These are phyloP conservation scores for Apiospora marii DNA, from an alignment of 2,329 filamentous ascomycete genomes.

Conservation along the genomic window DNA sequence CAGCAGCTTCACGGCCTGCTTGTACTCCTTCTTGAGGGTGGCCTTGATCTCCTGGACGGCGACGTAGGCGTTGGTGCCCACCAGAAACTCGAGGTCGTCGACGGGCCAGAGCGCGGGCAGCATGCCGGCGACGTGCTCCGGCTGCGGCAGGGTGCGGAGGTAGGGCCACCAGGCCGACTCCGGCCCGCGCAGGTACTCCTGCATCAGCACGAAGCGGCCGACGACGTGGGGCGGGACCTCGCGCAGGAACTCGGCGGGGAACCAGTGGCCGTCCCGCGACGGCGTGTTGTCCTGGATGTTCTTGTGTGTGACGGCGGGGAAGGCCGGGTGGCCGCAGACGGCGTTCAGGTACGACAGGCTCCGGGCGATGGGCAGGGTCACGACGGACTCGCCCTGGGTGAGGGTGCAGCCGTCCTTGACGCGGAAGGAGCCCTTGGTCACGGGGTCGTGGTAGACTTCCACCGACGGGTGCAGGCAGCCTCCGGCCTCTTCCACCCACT, in stretches of 20 bases:
- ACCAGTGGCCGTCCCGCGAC: constrained; percentile 35
- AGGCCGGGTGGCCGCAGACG: constrained; percentile 44
- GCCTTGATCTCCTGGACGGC: constrained; percentile 51
- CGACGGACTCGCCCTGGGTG: constrained; percentile 51
- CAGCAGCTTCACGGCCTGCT: constrained; percentile 50
- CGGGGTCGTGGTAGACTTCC: constrained; percentile 59
- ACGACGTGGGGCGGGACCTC: constrained; percentile 64
- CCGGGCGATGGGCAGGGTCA: constrained; percentile 59
- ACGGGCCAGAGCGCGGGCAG: constrained; percentile 71
- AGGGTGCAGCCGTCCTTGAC: constrained; percentile 48
- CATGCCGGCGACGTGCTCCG: constrained; percentile 58
- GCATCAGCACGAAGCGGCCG: constrained; percentile 73
- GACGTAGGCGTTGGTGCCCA: constrained; percentile 42
- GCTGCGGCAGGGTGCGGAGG: constrained; percentile 70
- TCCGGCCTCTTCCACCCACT: constrained; percentile 57
- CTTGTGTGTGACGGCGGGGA: constrained; percentile 27
- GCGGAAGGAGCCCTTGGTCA: constrained; percentile 63
- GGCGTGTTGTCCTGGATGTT: constrained; percentile 27
- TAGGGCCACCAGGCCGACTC: constrained; percentile 75
- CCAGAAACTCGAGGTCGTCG: constrained; percentile 64
- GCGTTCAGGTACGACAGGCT: constrained; percentile 68
- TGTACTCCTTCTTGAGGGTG: constrained; percentile 56
- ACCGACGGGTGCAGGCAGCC: constrained; percentile 59
- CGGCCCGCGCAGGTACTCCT: constrained; percentile 66
- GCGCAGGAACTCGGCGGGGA: constrained; percentile 60